These are phyloP conservation scores for Canavalia ensiformis DNA, from an alignment of 306 rosid genomes.

Conservation along the genomic window DNA sequence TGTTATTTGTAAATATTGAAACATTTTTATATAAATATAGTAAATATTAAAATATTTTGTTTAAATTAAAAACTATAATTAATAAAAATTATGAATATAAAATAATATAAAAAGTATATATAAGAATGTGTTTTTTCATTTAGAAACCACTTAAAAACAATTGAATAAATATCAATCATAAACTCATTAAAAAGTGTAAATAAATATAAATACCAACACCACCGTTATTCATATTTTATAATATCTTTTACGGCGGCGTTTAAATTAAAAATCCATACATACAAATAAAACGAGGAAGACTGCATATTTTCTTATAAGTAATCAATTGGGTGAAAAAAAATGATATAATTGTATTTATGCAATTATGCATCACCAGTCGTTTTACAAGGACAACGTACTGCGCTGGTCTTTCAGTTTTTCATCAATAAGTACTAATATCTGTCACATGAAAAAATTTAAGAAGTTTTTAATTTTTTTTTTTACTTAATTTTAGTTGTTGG, in stretches of 20 bases:
- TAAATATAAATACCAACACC: neutral
- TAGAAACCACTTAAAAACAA: too few relatives aligned
- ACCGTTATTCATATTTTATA: neutral
- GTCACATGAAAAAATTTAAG: neutral
- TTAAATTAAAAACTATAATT: neutral
- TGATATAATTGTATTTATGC: neutral
- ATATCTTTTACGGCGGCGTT: neutral
- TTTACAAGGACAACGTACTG: neutral
- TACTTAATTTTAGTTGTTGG: neutral
- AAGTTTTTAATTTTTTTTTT: too few relatives aligned
- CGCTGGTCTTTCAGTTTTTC: neutral
- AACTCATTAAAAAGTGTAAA: neutral
- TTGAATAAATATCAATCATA: too few relatives aligned
- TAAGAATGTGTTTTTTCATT: too few relatives aligned
- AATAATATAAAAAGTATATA: neutral
- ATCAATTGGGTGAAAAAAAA: too few relatives aligned
- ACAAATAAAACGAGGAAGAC: neutral
- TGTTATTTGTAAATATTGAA: too few relatives aligned
- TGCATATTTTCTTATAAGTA: neutral
- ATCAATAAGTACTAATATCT: constrained; percentile 10
- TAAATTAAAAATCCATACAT: neutral
- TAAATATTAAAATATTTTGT: neutral
- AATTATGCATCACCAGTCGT: neutral
- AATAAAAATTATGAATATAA: neutral
- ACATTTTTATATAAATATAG: too few relatives aligned